Conservation (phyloP, 345 rosid genomes). For the Geranium brycei region DNA sequence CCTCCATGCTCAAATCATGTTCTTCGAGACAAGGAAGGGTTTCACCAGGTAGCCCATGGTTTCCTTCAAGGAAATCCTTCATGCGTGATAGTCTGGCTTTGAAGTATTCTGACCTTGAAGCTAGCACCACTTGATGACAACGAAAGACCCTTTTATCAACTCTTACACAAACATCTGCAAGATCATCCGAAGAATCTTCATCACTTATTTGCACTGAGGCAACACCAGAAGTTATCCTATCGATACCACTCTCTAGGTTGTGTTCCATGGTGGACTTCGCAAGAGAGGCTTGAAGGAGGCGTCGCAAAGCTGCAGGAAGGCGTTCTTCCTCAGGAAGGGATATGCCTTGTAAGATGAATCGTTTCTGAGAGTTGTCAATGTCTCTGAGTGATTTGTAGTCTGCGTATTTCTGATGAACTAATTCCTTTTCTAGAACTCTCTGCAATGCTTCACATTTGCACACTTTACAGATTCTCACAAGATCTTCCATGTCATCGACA, state of each 20-base stretch:
- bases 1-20: constrained; percentile 66
- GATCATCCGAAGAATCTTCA: constrained; percentile 36
- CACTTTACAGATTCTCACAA: constrained; percentile 76
- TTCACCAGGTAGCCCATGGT: constrained; percentile 25
- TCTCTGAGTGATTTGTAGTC: constrained; percentile 77
- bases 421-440: constrained; percentile 50
- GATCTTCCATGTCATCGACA: constrained; percentile 85
- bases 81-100: constrained; percentile 68
- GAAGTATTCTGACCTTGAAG: constrained; percentile 92
- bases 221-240: constrained; percentile 25
- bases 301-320: constrained; percentile 71
- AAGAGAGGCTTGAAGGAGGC: constrained; percentile 44
- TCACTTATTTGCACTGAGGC: constrained; percentile 21
- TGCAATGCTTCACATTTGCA: constrained; percentile 82
- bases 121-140: constrained; percentile 90
- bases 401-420: constrained; percentile 66
- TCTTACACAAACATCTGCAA: constrained; percentile 76
- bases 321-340: constrained; percentile 80
- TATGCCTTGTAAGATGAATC: constrained; percentile 70
- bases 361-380: constrained; percentile 72
- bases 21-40: constrained; percentile 69
- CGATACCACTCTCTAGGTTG: constrained; percentile 16
- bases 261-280: constrained; percentile 23
- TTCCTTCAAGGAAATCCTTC: constrained; percentile 59
- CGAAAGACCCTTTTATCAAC: constrained; percentile 54